Percentiles rank a stretch among this genome's conserved stretches.
These are phyloP conservation scores for Quercus berberidifolia DNA, from an alignment of 306 rosid species.

Conservation along the genomic window DNA sequence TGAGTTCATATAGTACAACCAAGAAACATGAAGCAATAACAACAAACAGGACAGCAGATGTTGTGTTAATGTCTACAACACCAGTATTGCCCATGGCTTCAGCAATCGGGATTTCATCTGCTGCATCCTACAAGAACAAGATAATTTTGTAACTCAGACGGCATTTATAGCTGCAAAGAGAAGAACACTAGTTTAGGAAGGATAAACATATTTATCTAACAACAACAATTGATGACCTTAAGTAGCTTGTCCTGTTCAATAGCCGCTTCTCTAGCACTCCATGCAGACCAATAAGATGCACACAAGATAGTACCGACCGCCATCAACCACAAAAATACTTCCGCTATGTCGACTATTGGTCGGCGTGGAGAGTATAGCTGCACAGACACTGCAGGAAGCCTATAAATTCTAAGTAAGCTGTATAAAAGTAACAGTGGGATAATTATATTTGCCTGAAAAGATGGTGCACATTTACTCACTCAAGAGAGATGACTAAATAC, in stretches of 20 bases:
- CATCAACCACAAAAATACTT: constrained; percentile 95
- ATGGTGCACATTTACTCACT: neutral
- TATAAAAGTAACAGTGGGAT: neutral
- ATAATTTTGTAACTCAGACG: constrained; percentile 11
- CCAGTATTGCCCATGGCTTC: constrained; percentile 38
- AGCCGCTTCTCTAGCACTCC: constrained; percentile 76
- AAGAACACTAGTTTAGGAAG: constrained; percentile 3
- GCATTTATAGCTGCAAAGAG: neutral
- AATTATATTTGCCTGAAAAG: neutral
- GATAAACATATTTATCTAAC: neutral
- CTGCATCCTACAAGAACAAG: constrained; percentile 55
- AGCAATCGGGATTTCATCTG: constrained; percentile 48
- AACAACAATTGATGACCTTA: constrained; percentile 46
- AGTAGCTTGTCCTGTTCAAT: constrained; percentile 65
- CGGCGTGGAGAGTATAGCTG: constrained; percentile 85
- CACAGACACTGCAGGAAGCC: constrained; percentile 71
- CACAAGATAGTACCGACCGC: constrained; percentile 87
- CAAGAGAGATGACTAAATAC: neutral
- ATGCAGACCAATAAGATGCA: constrained; percentile 97
- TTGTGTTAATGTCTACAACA: constrained; percentile 69
- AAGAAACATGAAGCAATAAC: constrained; percentile 80
- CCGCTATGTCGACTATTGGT: constrained; percentile 85
- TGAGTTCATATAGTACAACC: constrained; percentile 70
- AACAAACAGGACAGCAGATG: constrained; percentile 77
- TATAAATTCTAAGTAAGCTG: neutral